Conservation (phyloP, 139 green algal species). For the Eudorina sp. region DNA sequence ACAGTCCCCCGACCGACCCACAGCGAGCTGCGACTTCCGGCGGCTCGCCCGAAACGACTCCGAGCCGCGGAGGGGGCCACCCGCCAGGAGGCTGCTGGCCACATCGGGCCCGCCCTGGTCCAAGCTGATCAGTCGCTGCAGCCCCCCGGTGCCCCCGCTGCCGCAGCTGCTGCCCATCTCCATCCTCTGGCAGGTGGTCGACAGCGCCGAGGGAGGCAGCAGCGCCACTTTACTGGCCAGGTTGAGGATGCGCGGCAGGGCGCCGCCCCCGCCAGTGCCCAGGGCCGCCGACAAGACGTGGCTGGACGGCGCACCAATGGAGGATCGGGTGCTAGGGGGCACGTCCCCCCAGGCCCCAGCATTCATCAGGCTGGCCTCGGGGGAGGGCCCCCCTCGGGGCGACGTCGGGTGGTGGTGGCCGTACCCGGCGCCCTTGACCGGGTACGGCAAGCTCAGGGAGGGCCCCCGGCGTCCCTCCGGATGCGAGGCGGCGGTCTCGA, state of each 20-base stretch:
- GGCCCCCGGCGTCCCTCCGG: no score
- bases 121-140: neutral
- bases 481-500: no score
- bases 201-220: neutral
- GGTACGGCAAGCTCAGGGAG: no score
- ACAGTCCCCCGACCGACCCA: neutral
- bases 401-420: no score
- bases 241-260: conserved; percentile 23
- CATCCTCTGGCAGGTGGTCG: no score
- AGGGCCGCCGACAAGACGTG: neutral
- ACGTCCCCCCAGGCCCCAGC: neutral
- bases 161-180: neutral
- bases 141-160: neutral
- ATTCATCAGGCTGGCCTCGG: no score
- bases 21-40: neutral
- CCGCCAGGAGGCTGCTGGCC: neutral
- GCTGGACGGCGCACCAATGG: neutral
- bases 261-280: neutral
- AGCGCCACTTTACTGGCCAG: conserved; percentile 14
- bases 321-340: neutral
- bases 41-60: neutral
- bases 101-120: neutral
- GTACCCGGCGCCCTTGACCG: no score
- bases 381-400: no score
- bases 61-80: neutral